Evolutionary conservation across 352 stramenopile species (phyloP).

Genomic region (Thalassiosira allenii): DNA sequence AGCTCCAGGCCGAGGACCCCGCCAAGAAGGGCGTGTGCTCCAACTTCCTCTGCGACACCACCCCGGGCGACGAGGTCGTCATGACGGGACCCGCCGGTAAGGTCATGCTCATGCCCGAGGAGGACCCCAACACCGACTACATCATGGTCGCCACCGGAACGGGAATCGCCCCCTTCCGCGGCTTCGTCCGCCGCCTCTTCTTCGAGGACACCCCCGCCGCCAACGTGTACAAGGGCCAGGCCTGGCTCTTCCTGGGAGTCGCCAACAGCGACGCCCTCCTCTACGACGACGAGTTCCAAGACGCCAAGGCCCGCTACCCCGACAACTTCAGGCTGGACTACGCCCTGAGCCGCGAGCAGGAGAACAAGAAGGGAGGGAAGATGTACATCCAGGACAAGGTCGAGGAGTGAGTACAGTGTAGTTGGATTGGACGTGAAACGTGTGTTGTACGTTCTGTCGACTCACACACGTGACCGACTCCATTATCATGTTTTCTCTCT

Average conservation of each 20-base stretch:
- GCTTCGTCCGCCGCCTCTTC: constrained; percentile 88
- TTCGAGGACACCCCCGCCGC: constrained; percentile 85
- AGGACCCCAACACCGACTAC: constrained; percentile 82
- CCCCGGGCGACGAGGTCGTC: constrained; percentile 70
- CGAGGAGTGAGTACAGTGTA: too few relatives aligned
- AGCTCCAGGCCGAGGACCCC: constrained; percentile 75
- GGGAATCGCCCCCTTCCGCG: constrained; percentile 88
- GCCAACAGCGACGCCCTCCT: constrained; percentile 86
- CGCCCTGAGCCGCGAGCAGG: constrained; percentile 88
- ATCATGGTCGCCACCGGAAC: constrained; percentile 90
- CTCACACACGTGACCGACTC: too few relatives aligned
- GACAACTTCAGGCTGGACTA: constrained; percentile 85
- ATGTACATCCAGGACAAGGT: constrained; percentile 85
- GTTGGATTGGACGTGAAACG: too few relatives aligned
- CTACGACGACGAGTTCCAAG: constrained; percentile 87
- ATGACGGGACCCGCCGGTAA: constrained; percentile 85
- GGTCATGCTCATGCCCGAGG: constrained; percentile 86
- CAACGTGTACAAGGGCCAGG: constrained; percentile 81
- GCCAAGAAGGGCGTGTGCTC: constrained; percentile 87
- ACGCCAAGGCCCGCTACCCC: constrained; percentile 78
- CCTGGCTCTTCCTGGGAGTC: constrained; percentile 88
- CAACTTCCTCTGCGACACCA: constrained; percentile 87
- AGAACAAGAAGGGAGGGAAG: constrained; percentile 85
- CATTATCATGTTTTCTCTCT: too few relatives aligned
- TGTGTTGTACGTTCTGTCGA: too few relatives aligned